Evolutionary conservation across 805 yeast species (phyloP).

Genomic region (Candida loeiensis): DNA sequence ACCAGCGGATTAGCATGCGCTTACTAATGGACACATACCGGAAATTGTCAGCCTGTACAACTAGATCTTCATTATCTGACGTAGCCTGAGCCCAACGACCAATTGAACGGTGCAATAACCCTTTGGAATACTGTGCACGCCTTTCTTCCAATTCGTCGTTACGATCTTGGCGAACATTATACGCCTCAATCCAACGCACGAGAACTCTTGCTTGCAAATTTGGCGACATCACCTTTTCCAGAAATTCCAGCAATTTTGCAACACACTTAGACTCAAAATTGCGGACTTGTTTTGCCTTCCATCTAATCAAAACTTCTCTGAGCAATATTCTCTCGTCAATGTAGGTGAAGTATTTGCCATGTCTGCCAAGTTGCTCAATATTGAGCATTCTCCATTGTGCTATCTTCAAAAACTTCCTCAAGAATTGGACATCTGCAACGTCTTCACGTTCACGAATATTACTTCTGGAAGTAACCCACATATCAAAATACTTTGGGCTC

Average conservation of each 20-base stretch:
- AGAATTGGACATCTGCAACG: conserved; percentile 19
- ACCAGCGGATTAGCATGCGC: conserved; percentile 33
- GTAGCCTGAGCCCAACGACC: conserved; percentile 15
- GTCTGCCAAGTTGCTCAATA: background rate
- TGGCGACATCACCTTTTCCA: conserved; percentile 16
- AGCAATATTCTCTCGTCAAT: background rate
- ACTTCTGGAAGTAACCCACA: conserved; percentile 8
- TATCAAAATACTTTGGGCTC: background rate
- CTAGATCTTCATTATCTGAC: conserved; percentile 1
- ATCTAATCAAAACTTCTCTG: conserved; percentile 9
- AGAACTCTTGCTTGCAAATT: conserved; percentile 12
- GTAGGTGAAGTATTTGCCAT: background rate
- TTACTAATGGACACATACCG: conserved; percentile 19
- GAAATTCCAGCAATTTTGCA: conserved; percentile 16
- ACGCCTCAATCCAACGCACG: conserved; percentile 20
- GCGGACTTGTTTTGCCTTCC: conserved; percentile 22
- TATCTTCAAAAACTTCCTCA: conserved; percentile 18
- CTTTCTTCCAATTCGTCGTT: conserved; percentile 9
- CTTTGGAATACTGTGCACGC: conserved; percentile 8
- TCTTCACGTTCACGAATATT: conserved; percentile 8
- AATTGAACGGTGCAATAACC: background rate
- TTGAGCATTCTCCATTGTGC: background rate
- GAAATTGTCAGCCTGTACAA: conserved; percentile 17
- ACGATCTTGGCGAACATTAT: conserved; percentile 14
- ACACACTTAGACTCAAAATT: conserved; percentile 20